Evolutionary conservation across 306 rosid species (phyloP).

Genomic region (Fragaria iinumae): DNA sequence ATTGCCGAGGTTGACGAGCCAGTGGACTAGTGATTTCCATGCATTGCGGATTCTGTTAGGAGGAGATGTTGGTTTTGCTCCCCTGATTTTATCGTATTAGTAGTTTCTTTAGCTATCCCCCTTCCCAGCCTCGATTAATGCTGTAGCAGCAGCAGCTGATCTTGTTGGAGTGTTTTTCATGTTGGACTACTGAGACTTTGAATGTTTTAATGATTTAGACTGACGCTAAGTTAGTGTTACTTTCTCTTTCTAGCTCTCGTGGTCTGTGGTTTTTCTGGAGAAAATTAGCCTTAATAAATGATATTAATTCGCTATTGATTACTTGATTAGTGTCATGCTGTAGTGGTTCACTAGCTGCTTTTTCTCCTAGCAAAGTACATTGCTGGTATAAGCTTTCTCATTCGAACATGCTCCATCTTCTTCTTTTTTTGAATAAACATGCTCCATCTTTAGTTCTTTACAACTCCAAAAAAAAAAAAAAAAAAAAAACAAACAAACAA

Average conservation of each 20-base stretch:
- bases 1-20: conserved; percentile 70
- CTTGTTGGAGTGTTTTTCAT: neutral
- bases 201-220: neutral
- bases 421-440: too few relatives aligned
- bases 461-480: too few relatives aligned
- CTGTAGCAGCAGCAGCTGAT: conserved; percentile 5
- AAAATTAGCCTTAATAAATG: neutral
- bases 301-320: too few relatives aligned
- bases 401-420: too few relatives aligned
- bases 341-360: too few relatives aligned
- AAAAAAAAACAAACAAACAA: too few relatives aligned
- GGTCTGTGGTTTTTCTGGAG: neutral
- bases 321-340: too few relatives aligned
- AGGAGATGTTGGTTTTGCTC: neutral
- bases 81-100: neutral
- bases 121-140: neutral
- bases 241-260: neutral
- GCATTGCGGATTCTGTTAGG: conserved; percentile 1
- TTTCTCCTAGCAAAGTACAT: too few relatives aligned
- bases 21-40: conserved; percentile 26
- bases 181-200: neutral
- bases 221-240: neutral
- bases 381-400: too few relatives aligned
- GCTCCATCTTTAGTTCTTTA: too few relatives aligned
- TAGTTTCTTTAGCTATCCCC: neutral